A percentile compares a stretch with the other conserved stretches of the same genome.
These are phyloP conservation scores for Starmerella kuoi DNA, from an alignment of 805 yeast species.

Conservation along the genomic window DNA sequence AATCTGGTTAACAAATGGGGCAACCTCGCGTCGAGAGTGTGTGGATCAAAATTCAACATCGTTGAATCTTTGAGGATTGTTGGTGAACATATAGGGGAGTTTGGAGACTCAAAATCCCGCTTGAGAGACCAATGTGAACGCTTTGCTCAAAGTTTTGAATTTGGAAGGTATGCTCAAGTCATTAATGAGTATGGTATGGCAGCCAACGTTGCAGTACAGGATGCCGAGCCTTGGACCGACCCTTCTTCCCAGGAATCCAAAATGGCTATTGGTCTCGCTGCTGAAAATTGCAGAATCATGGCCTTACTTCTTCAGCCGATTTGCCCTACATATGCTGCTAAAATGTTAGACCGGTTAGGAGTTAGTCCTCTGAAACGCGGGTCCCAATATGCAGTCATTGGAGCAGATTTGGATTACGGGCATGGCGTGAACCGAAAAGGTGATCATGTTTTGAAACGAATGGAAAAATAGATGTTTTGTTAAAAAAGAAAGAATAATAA, in stretches of 20 bases:
- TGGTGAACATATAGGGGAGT: background rate
- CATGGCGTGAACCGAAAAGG: constrained; percentile 40
- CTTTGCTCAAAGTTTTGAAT: constrained; percentile 48
- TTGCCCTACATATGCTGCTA: constrained; percentile 50
- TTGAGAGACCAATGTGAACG: constrained; percentile 42
- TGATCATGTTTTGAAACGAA: constrained; percentile 24
- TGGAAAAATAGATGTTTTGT: too few relatives aligned
- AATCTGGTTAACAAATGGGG: constrained; percentile 72
- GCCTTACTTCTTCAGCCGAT: constrained; percentile 61
- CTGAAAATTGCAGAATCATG: constrained; percentile 57
- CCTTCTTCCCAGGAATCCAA: constrained; percentile 25
- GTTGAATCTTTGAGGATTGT: constrained; percentile 2
- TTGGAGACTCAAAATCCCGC: constrained; percentile 19
- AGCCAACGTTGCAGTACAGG: constrained; percentile 59
- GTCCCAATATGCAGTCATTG: constrained; percentile 37
- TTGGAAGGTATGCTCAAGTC: constrained; percentile 32
- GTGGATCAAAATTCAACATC: constrained; percentile 57
- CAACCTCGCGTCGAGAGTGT: constrained; percentile 60
- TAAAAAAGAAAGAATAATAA: too few relatives aligned
- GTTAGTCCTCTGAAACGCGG: constrained; percentile 38
- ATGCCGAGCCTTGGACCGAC: constrained; percentile 60
- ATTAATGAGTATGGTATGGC: constrained; percentile 23
- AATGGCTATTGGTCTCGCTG: constrained; percentile 44
- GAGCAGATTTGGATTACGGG: constrained; percentile 54
- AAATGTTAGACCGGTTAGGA: constrained; percentile 49